Evolutionary conservation across 805 yeast species (phyloP).

Genomic region (Jamesozyma lodderae): DNA sequence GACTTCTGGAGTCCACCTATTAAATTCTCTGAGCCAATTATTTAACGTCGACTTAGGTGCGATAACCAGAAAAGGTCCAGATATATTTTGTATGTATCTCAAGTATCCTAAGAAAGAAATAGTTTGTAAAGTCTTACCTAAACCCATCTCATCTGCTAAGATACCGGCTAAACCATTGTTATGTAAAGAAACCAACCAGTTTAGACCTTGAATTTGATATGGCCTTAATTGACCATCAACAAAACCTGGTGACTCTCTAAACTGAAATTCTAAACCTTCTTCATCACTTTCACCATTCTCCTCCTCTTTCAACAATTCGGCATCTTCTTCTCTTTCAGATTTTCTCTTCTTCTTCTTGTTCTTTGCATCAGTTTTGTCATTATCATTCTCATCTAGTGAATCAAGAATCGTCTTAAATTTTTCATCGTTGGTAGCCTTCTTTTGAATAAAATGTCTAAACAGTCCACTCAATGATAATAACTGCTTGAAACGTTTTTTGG

Average conservation of each 20-base stretch:
- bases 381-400: slow-evolving; percentile 20
- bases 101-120: slow-evolving; percentile 68
- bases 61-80: slow-evolving; percentile 68
- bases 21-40: slow-evolving; percentile 72
- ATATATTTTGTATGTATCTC: slow-evolving; percentile 47
- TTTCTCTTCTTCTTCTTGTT: slow-evolving; percentile 43
- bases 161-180: slow-evolving; percentile 67
- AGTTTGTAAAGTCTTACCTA: slow-evolving; percentile 75
- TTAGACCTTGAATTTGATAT: slow-evolving; percentile 72
- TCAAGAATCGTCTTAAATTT: slow-evolving; percentile 46
- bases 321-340: slow-evolving; percentile 74
- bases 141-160: slow-evolving; percentile 80
- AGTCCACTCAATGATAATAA: slow-evolving; percentile 55
- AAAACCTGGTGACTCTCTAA: slow-evolving; percentile 79
- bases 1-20: slow-evolving; percentile 74
- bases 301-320: slow-evolving; percentile 49
- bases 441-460: slow-evolving; percentile 59
- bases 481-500: slow-evolving; percentile 61
- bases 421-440: slow-evolving; percentile 54
- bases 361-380: slow-evolving; percentile 9
- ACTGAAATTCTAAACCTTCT: slow-evolving; percentile 31
- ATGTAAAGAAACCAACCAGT: slow-evolving; percentile 67
- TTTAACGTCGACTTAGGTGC: slow-evolving; percentile 77
- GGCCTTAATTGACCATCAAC: slow-evolving; percentile 57
- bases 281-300: slow-evolving; percentile 18